A percentile compares a stretch with the other conserved stretches of the same genome.
Evolutionary conservation across 805 yeast genomes (phyloP).

Genomic region (Saccharomycopsis fibuligera): DNA sequence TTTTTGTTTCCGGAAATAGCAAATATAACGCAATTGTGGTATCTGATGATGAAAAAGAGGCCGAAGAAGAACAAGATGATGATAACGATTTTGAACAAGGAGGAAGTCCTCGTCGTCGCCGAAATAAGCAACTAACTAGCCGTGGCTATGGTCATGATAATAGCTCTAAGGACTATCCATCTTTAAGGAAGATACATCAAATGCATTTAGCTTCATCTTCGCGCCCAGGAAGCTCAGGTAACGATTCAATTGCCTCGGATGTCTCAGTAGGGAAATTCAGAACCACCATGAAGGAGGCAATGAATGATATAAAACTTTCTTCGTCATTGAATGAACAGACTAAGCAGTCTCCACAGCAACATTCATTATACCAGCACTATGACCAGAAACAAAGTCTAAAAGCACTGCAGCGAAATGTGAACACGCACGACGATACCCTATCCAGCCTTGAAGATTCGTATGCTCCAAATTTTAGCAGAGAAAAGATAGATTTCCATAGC

Average conservation of each 20-base stretch:
- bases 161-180: no score
- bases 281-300: constrained; percentile 1
- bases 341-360: no score
- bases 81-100: no score
- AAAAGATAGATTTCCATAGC: no score
- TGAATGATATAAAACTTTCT: constrained; percentile 1
- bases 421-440: not conserved
- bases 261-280: not conserved
- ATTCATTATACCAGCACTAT: not conserved
- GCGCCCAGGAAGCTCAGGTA: no score
- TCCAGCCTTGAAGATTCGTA: constrained; percentile 9
- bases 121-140: no score
- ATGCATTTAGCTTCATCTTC: no score
- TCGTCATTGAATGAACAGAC: no score
- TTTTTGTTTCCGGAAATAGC: no score
- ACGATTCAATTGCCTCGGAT: not conserved
- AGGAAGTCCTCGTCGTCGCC: no score
- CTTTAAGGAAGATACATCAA: no score
- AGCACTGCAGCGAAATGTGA: not conserved
- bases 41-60: constrained; percentile 5
- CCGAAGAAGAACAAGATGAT: not conserved
- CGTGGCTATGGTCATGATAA: no score
- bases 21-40: constrained; percentile 7
- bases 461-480: constrained; percentile 3
- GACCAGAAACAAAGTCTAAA: not conserved